Conservation (phyloP, 768 basidiomycete species). For the Pisolithus sp. region DNA sequence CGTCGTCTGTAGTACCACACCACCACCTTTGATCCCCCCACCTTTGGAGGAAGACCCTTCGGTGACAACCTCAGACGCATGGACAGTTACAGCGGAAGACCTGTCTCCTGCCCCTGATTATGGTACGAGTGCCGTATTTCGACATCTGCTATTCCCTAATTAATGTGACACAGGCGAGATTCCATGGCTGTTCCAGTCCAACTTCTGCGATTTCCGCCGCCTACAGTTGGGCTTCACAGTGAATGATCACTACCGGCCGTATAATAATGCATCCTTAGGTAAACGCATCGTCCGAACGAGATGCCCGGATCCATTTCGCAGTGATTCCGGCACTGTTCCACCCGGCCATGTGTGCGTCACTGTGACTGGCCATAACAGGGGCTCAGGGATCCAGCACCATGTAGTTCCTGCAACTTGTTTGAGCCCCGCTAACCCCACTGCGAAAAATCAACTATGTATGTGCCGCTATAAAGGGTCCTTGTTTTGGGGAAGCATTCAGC, state of each 20-base stretch:
- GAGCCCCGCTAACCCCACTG: neutral
- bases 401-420: neutral
- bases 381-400: neutral
- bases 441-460: neutral
- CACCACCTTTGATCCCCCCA: neutral
- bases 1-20: neutral
- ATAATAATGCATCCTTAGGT: too few species aligned
- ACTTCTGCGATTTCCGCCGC: neutral
- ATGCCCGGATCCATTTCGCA: neutral
- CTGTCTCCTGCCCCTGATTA: neutral
- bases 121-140: neutral
- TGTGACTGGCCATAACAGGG: neutral
- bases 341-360: neutral
- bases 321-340: neutral
- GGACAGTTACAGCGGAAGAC: neutral
- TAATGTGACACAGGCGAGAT: neutral
- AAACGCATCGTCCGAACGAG: neutral
- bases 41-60: neutral
- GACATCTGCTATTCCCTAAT: neutral
- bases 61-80: neutral
- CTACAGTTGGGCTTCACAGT: neutral
- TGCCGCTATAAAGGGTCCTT: neutral
- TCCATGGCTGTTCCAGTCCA: neutral
- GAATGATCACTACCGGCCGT: too few species aligned
- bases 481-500: too few species aligned